Percentiles rank a stretch among this genome's conserved stretches.
These are phyloP conservation scores for Alternaria solani DNA, from an alignment of 2,329 filamentous ascomycete genomes.

Conservation along the genomic window DNA sequence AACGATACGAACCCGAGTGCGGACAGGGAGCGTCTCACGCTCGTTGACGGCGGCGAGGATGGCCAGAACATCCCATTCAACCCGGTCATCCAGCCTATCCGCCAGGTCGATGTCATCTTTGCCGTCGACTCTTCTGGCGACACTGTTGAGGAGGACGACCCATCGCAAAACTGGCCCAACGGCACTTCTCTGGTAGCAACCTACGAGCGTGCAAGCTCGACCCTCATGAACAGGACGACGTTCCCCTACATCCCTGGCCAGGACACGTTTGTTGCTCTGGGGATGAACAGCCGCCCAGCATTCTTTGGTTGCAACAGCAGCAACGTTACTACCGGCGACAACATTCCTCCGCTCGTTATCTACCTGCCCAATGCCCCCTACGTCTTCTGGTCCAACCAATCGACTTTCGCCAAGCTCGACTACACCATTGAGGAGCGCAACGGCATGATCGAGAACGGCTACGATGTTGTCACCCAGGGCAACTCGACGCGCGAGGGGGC, in stretches of 20 bases:
- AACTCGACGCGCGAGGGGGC: conserved; percentile 75
- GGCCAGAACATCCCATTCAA: conserved; percentile 80
- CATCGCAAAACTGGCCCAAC: conserved; percentile 72
- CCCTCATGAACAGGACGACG: conserved; percentile 70
- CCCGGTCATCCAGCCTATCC: conserved; percentile 76
- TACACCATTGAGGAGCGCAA: conserved; percentile 75
- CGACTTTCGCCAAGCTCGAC: conserved; percentile 70
- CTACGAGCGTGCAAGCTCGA: conserved; percentile 70
- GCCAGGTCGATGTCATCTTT: conserved; percentile 80
- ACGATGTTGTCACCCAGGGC: conserved; percentile 80
- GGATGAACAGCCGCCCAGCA: conserved; percentile 75
- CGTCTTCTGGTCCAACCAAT: conserved; percentile 76
- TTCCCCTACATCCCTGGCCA: conserved; percentile 77
- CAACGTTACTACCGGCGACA: conserved; percentile 64
- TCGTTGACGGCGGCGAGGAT: conserved; percentile 83
- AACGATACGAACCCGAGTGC: conserved; percentile 67
- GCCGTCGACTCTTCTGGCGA: conserved; percentile 82
- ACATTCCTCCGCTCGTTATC: conserved; percentile 73
- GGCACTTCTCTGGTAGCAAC: conserved; percentile 77
- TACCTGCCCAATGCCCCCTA: conserved; percentile 91
- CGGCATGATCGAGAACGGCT: conserved; percentile 85
- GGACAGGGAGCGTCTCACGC: conserved; percentile 63
- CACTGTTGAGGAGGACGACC: conserved; percentile 55
- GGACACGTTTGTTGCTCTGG: conserved; percentile 81
- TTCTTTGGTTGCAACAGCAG: conserved; percentile 80